These are phyloP conservation scores for Delonix regia DNA, from an alignment of 306 rosid species.

Conservation along the genomic window DNA sequence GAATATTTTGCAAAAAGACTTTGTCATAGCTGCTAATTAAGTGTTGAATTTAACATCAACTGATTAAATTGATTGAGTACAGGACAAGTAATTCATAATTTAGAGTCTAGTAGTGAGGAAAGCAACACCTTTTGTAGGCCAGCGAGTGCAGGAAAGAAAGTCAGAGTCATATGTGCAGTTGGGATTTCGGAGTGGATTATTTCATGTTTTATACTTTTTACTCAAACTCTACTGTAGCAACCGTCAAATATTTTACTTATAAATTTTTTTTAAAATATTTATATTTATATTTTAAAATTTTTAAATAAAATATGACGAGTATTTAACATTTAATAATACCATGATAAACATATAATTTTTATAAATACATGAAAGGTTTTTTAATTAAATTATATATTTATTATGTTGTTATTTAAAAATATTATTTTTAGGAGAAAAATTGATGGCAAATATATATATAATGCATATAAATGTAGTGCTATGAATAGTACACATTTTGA, in stretches of 20 bases:
- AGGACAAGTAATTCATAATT: background rate
- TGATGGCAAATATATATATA: no score
- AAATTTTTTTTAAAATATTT: no score
- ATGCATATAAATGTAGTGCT: no score
- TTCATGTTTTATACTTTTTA: background rate
- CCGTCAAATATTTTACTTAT: background rate
- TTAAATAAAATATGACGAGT: no score
- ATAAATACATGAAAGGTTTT: no score
- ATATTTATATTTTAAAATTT: no score
- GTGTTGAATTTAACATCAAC: background rate
- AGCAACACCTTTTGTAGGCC: background rate
- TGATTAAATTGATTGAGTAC: background rate
- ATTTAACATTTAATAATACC: no score
- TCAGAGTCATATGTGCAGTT: background rate
- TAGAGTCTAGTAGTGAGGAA: background rate
- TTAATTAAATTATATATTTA: no score
- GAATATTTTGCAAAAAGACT: background rate
- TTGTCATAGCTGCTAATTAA: background rate
- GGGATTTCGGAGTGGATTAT: background rate
- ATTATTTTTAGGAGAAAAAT: no score
- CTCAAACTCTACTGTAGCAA: background rate
- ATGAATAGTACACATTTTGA: background rate
- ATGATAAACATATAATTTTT: no score
- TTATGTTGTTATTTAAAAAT: no score
- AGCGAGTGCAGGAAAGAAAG: background rate